Conservation (phyloP, 163 green algal species). For the Prototheca wickerhamii region DNA sequence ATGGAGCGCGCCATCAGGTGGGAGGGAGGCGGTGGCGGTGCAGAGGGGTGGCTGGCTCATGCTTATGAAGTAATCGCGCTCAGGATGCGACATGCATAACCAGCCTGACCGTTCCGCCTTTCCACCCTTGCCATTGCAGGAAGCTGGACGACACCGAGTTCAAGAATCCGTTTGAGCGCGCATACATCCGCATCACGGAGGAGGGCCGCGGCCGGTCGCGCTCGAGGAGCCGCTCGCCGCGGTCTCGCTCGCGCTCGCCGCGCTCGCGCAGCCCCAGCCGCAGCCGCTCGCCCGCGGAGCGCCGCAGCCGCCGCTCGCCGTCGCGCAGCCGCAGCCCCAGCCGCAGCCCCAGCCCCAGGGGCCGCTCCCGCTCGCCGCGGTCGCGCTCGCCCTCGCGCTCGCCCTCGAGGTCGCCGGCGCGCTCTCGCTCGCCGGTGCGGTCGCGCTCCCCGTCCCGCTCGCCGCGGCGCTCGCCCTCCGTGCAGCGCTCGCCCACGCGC, state of each 20-base stretch:
- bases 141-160: slow-evolving; percentile 95
- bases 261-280: slow-evolving; percentile 13
- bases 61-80: no score
- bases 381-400: slow-evolving; percentile 10
- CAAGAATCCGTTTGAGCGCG: slow-evolving; percentile 67
- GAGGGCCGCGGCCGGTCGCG: slow-evolving; percentile 12
- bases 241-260: slow-evolving; percentile 7
- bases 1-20: slow-evolving; percentile 55
- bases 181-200: slow-evolving; percentile 47
- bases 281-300: not conserved
- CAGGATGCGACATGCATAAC: no score
- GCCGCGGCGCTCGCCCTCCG: not conserved
- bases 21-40: not conserved
- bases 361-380: not conserved
- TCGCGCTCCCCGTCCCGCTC: not conserved
- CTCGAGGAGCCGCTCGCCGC: not conserved
- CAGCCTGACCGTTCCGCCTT: not conserved
- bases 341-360: slow-evolving; percentile 3
- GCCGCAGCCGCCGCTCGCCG: not conserved
- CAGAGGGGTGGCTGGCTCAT: not conserved
- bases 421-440: not conserved
- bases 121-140: slow-evolving; percentile 6
- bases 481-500: no score
- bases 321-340: no score
- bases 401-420: not conserved